A percentile compares a stretch with the other conserved stretches of the same genome.
phyloP scores from a whole-genome alignment of 1,139 yeast species.

The Yamadazyma jaroonii region DNA sequence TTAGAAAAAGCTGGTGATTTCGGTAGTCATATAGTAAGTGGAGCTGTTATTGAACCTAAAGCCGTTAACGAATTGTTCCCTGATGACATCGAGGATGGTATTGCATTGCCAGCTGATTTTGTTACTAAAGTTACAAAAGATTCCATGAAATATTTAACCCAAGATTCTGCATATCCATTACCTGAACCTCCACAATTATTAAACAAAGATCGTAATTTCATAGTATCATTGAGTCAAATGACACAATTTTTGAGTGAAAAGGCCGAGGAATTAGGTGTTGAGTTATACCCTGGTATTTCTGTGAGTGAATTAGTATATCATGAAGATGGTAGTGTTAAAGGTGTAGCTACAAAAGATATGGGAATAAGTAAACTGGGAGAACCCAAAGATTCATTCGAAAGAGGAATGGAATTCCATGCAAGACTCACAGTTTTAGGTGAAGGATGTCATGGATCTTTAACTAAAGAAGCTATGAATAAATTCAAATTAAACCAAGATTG shows the following conservation, averaged over 20 bases:
- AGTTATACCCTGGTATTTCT: constrained; percentile 85
- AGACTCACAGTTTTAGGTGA: constrained; percentile 86
- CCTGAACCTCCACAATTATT: constrained; percentile 95
- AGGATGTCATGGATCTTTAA: constrained; percentile 94
- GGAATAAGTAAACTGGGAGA: constrained; percentile 74
- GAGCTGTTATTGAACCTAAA: constrained; percentile 89
- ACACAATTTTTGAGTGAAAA: constrained; percentile 80
- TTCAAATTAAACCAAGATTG: constrained; percentile 63
- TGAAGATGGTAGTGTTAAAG: constrained; percentile 62
- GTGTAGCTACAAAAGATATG: constrained; percentile 92
- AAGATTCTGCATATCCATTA: constrained; percentile 56
- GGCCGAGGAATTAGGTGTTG: constrained; percentile 94
- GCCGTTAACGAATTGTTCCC: constrained; percentile 87
- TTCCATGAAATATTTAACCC: constrained; percentile 65
- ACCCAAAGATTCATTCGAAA: constrained; percentile 79
- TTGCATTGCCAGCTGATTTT: constrained; percentile 73
- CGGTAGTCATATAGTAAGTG: constrained; percentile 89
- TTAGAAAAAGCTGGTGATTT: constrained; percentile 91
- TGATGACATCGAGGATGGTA: constrained; percentile 53
- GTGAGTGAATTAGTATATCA: constrained; percentile 76
- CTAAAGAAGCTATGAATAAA: constrained; percentile 70
- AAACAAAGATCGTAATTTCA: constrained; percentile 77
- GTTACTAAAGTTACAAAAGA: constrained; percentile 72
- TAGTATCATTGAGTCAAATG: constrained; percentile 78
- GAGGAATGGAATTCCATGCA: constrained; percentile 96